Evolutionary conservation across 2,329 filamentous ascomycete species (phyloP).

Genomic region (Exutisphaerella laricina): DNA sequence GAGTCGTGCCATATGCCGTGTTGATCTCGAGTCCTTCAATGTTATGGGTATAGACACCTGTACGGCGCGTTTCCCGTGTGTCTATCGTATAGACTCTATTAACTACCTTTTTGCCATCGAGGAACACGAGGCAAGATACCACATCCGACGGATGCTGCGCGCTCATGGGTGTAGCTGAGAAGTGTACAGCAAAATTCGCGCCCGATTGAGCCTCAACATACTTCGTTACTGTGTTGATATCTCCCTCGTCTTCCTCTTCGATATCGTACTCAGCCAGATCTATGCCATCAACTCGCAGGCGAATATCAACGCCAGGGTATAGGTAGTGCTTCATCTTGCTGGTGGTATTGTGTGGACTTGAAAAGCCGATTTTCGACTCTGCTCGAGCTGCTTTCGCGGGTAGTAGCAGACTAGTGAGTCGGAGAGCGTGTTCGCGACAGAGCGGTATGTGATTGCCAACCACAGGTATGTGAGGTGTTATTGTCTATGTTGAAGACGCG

Average conservation of each 20-base stretch:
- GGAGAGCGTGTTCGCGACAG: too few species aligned
- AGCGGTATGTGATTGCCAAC: too few species aligned
- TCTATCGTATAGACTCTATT: background rate
- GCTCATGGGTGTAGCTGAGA: background rate
- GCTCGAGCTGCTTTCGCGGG: too few species aligned
- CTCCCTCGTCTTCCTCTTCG: conserved; percentile 6
- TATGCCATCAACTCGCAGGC: conserved; percentile 8
- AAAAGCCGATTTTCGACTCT: too few species aligned
- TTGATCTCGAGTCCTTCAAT: conserved; percentile 3
- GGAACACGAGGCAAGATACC: background rate
- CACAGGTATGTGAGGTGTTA: too few species aligned
- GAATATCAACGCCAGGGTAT: conserved; percentile 8
- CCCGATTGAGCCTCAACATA: conserved; percentile 20
- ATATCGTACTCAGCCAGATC: conserved; percentile 16
- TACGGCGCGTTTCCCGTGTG: background rate
- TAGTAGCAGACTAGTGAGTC: too few species aligned
- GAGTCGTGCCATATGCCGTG: background rate
- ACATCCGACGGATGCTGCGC: conserved; percentile 9
- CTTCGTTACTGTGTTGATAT: conserved; percentile 1
- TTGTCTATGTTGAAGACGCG: too few species aligned
- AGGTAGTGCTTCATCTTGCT: conserved; percentile 10
- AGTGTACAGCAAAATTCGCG: conserved; percentile 11
- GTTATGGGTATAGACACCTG: background rate
- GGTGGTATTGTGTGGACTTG: too few species aligned
- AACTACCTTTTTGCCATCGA: conserved; percentile 18